Percentiles rank a stretch among this genome's conserved stretches.
Conservation (phyloP, 2,329 filamentous ascomycete genomes). For the Leptoxyphium fumago region DNA sequence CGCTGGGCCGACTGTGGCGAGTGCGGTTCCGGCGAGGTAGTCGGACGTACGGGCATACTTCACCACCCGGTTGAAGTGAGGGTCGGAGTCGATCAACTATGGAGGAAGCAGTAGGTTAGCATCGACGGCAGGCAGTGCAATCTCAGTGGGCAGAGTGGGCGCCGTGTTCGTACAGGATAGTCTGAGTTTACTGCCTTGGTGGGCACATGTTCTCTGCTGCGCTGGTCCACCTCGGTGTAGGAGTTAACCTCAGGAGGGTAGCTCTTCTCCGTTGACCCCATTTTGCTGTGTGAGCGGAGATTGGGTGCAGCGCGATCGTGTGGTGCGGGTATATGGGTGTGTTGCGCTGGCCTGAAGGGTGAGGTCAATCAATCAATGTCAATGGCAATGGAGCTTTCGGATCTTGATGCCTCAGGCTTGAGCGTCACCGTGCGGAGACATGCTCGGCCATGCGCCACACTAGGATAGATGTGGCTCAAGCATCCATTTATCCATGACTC, state of each 20-base stretch:
- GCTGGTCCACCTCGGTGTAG: slow-evolving; percentile 15
- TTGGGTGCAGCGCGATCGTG: too few species aligned
- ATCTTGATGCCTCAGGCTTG: not conserved
- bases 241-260: slow-evolving; percentile 8
- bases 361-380: not conserved
- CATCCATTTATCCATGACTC: not conserved
- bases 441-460: not conserved
- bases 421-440: not conserved
- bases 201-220: slow-evolving; percentile 28
- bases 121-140: too few species aligned
- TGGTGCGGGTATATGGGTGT: too few species aligned
- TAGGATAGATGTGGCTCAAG: too few species aligned
- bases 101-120: slow-evolving; percentile 6
- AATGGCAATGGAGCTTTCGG: not conserved
- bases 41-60: slow-evolving; percentile 76
- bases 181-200: slow-evolving; percentile 69
- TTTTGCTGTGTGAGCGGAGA: not conserved
- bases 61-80: slow-evolving; percentile 83
- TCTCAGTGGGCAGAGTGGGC: too few species aligned
- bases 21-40: slow-evolving; percentile 55
- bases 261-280: slow-evolving; percentile 5
- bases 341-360: not conserved
- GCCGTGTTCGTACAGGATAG: slow-evolving; percentile 57
- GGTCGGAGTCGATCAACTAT: slow-evolving; percentile 97
- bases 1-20: slow-evolving; percentile 57